These are phyloP conservation scores for Xylaria flabelliformis DNA, from an alignment of 495 filamentous ascomycete genomes.

Conservation along the genomic window DNA sequence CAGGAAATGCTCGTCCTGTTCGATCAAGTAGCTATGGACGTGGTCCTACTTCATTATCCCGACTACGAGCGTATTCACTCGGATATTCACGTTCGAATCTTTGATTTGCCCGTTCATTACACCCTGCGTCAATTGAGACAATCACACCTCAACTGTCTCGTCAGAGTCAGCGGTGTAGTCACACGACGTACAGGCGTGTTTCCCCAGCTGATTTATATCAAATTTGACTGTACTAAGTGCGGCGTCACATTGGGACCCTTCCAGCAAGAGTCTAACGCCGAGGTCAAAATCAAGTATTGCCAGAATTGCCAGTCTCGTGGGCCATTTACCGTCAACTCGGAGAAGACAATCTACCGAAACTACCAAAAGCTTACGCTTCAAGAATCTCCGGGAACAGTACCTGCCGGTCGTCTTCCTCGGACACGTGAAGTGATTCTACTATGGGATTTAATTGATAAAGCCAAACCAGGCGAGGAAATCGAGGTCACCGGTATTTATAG, in stretches of 20 bases:
- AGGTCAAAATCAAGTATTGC: slow-evolving; percentile 96
- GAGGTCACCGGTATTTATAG: slow-evolving; percentile 97
- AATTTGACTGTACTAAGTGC: slow-evolving; percentile 96
- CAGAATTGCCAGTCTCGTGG: slow-evolving; percentile 97
- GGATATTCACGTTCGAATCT: slow-evolving; percentile 97
- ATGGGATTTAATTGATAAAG: slow-evolving; percentile 95
- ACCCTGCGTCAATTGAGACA: slow-evolving; percentile 97
- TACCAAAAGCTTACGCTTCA: slow-evolving; percentile 98
- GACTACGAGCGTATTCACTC: slow-evolving; percentile 97
- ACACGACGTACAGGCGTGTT: slow-evolving; percentile 97
- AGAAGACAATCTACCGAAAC: slow-evolving; percentile 99
- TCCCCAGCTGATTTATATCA: slow-evolving; percentile 96
- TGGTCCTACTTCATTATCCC: slow-evolving; percentile 92
- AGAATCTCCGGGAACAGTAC: slow-evolving; percentile 96
- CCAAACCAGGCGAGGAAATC: slow-evolving; percentile 97
- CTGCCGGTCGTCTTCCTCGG: slow-evolving; percentile 91
- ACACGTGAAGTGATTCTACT: slow-evolving; percentile 95
- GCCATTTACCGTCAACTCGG: slow-evolving; percentile 94
- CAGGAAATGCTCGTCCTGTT: slow-evolving; percentile 94
- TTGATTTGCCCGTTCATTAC: slow-evolving; percentile 91
- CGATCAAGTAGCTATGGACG: slow-evolving; percentile 95
- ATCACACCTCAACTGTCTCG: slow-evolving; percentile 94
- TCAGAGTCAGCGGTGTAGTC: slow-evolving; percentile 93
- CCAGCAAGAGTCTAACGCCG: slow-evolving; percentile 93
- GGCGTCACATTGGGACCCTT: slow-evolving; percentile 91